Evolutionary conservation across 2,329 filamentous ascomycete species (phyloP), one percentile per base, ranked within the genome.

Genomic region (Arthrobotrys pseudoclavata): DNA sequence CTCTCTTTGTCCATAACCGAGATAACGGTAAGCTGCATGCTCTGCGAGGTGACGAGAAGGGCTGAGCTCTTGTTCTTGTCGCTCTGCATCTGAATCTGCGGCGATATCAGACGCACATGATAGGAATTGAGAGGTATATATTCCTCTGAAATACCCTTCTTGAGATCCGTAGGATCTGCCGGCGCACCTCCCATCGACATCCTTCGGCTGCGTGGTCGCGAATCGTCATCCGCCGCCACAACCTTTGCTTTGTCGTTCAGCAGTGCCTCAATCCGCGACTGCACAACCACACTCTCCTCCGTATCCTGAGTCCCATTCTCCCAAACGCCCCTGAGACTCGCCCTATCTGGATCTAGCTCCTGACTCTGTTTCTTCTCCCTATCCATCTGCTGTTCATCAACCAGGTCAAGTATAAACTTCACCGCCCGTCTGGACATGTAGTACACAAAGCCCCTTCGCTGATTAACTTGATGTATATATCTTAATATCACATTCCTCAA

Each of bases 1-100:
- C 96, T 89, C 81, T 94, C 91, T 84, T 97, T 97, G 85, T 99
- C 96, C 92, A 98, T 97, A 81, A 99, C 95, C 80, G 97, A 95
- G 20, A 99, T 89, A 10, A 99, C 92, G 85, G 98, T 98, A 70
- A 98, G 89, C 83, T 98, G 94, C 94, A 99, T 99, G 66, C 94
- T 93, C 84, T 98, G 98, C 29, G 94, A 94, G 2, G 95, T 96
- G 55, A 98, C 91, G n/a, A 99, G 87, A 4, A 97, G 92, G n/a
- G 96, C 96, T 72, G 97, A 92, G 84, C 97, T 97, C 79, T 91
- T 91, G 84, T 99, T 98, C 87, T 97, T 98, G 82, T 99, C 96
- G 83, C 96, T 98, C 83, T 99, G 95, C 52, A 99, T 87, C 83
- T 99, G 96, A 75, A 99, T 97, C 83, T 99, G 96, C 13, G 96